phyloP scores from a whole-genome alignment of 805 yeast genomes.

The Starmerella khaoyaiensis region DNA sequence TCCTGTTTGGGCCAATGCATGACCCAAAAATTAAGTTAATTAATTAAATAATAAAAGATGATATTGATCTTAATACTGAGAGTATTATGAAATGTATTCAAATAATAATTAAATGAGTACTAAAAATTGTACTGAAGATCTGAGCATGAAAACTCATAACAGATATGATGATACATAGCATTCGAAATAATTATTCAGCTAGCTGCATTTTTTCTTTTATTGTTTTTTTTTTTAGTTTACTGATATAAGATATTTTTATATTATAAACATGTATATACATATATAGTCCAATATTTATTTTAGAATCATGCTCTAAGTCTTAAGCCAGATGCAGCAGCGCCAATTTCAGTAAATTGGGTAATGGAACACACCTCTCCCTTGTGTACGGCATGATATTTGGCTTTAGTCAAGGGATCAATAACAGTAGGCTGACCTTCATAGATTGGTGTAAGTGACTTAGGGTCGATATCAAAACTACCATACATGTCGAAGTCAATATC shows the following conservation, averaged over 20 bases:
- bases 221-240: no score
- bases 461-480: constrained; percentile 83
- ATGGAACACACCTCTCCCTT: constrained; percentile 70
- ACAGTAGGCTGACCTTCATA: constrained; percentile 60
- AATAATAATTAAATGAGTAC: no score
- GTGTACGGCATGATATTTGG: constrained; percentile 63
- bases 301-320: constrained; percentile 29
- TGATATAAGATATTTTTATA: neutral
- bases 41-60: no score
- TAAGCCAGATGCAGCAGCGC: constrained; percentile 86
- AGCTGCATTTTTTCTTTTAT: no score
- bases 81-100: no score
- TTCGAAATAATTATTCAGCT: no score
- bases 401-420: constrained; percentile 77
- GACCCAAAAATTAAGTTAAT: no score
- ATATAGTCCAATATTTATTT: neutral
- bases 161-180: no score
- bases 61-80: no score
- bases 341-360: constrained; percentile 65
- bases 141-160: no score
- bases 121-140: no score
- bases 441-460: constrained; percentile 76
- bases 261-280: neutral
- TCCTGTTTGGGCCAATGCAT: no score
- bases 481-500: constrained; percentile 87